phyloP scores from a whole-genome alignment of 192 early-diverging fungal species.

The Coemansia sp. region DNA sequence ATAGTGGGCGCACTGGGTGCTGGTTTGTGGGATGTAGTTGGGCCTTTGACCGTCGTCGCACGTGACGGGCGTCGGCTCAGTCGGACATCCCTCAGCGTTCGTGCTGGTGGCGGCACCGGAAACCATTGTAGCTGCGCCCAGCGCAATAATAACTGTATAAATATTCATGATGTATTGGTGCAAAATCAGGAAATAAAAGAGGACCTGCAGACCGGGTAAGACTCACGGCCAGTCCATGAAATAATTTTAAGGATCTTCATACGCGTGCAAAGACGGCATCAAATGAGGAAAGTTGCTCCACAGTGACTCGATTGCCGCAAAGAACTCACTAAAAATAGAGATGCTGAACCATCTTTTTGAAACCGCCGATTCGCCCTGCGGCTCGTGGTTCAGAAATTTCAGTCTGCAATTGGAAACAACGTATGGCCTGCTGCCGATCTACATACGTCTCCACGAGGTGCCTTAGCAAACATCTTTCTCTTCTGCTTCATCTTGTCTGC shows the following conservation, averaged over 20 bases:
- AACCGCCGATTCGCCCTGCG: neutral
- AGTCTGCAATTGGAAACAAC: neutral
- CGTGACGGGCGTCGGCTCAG: conserved; percentile 14
- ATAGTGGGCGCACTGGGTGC: conserved; percentile 41
- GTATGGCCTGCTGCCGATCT: neutral
- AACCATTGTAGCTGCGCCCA: conserved; percentile 1
- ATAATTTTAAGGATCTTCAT: neutral
- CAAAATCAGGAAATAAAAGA: conserved; percentile 1
- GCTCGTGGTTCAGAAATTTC: neutral
- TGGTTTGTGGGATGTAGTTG: conserved; percentile 32
- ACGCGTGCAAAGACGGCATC: neutral
- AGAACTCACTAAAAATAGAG: neutral
- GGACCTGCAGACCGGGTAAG: neutral
- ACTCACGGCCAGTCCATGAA: neutral
- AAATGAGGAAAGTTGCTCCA: neutral
- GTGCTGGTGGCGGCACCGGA: conserved; percentile 5
- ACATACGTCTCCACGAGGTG: neutral
- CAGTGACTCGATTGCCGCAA: neutral
- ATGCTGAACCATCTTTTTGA: neutral
- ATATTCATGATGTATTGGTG: neutral
- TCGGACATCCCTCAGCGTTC: conserved; percentile 18
- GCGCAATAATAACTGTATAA: neutral
- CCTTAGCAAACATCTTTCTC: neutral
- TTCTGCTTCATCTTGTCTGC: neutral
- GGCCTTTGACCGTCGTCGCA: conserved; percentile 29